A percentile compares a stretch with the other conserved stretches of the same genome.
Evolutionary conservation across 768 basidiomycete species (phyloP).

Genomic region (Trametes maxima): DNA sequence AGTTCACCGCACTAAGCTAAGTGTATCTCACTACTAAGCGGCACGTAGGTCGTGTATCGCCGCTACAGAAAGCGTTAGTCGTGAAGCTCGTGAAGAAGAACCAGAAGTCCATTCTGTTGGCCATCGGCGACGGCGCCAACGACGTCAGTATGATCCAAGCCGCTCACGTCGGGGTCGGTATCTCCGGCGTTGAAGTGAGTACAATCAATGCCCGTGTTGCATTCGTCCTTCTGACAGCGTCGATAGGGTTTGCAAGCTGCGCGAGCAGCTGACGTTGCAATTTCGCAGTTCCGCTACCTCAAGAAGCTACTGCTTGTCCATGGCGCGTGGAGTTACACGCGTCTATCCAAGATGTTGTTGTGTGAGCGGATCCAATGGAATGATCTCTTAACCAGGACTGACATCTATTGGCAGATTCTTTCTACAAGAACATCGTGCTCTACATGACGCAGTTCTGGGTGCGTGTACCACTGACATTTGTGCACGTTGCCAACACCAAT

Average conservation of each 20-base stretch:
- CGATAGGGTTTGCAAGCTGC: constrained; percentile 91
- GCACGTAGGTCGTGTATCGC: constrained; percentile 86
- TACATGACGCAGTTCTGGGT: constrained; percentile 99
- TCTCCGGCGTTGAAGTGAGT: constrained; percentile 91
- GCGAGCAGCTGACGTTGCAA: constrained; percentile 94
- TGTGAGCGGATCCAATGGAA: constrained; percentile 55
- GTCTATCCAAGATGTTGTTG: constrained; percentile 92
- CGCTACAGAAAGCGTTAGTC: constrained; percentile 94
- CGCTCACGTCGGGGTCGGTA: constrained; percentile 96
- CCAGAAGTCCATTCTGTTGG: constrained; percentile 88
- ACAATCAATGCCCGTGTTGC: background rate
- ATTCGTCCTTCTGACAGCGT: constrained; percentile 31
- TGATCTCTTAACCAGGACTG: background rate
- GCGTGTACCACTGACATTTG: constrained; percentile 24
- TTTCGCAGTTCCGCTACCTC: constrained; percentile 94
- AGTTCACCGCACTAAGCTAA: constrained; percentile 33
- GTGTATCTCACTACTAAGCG: background rate
- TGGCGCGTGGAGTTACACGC: constrained; percentile 97
- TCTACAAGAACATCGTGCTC: constrained; percentile 98
- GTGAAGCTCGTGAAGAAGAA: constrained; percentile 99
- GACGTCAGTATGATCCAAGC: constrained; percentile 99
- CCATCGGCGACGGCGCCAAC: constrained; percentile 97
- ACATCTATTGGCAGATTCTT: constrained; percentile 65
- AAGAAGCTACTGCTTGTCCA: constrained; percentile 96
- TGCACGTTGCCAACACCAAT: background rate